Base-by-base conservation (phyloP, 345 rosid genomes). In the Turnera subulata region DNA sequence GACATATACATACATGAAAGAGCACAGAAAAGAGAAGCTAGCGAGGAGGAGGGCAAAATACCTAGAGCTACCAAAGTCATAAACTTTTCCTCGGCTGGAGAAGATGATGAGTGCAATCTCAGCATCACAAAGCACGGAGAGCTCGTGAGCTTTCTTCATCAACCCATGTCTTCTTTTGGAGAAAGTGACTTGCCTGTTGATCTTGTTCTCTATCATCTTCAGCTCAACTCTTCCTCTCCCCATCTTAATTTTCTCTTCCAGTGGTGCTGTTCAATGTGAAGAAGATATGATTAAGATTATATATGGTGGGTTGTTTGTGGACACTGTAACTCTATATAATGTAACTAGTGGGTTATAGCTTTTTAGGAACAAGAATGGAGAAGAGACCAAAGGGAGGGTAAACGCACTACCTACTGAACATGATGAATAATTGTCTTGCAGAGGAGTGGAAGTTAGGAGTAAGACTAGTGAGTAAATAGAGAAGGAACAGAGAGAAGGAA, bases 181-280 rank as follows among this genome's bases (percentile, higher is more conserved):
- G 77, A 88, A 88, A 38, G 96, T 88, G 10, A 88, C 96, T 50
- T 88, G 92, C 66, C 96, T 68, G 70, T 85, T 88, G 69, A 88
- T 88, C 62, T 83, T 88, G 80, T 88, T 88, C 76, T 88, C 96
- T 68, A 88, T 88, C 76, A 83, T 85, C 88, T 83, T 85, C 77
- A 85, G 66, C 74, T 85, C 96, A 38, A 89, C 96, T 74, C 82
- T 85, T 61, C 96, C 96, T 80, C 96, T 82, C 39, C 96, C 96
- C 96, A 89, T 88, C 37, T 53, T 24, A 45, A 40, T 49, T 23
- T 54, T 17, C 25, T 55, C 45, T 26, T 38, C 70, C 46, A 46
- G 65, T 45, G 54, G 2, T 24, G 16, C 16, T 26, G 4, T 18
- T 45, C 43, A 13, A 12, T 65, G 43, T 48, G 11, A 18, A 35